Percentiles rank a stretch among this genome's conserved stretches.
Conservation (phyloP, 1,139 yeast genomes). For the Kodamaea arcana region DNA sequence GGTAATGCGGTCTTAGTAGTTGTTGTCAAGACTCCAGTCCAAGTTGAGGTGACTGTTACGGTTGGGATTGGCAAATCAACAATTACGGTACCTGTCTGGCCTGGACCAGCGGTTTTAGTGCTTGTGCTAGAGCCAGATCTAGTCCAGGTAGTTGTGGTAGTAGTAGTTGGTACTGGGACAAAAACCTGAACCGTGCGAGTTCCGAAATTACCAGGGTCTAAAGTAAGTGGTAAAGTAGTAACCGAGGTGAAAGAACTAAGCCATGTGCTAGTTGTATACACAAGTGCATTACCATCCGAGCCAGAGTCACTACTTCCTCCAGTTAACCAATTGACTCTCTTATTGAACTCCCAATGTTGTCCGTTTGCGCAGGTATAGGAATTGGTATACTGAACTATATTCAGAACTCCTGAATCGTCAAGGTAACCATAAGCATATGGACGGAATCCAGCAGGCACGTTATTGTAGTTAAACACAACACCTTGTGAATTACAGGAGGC, state of each 20-base stretch:
- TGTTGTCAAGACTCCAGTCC: conserved; percentile 9
- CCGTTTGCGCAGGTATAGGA: no score
- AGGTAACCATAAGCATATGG: no score
- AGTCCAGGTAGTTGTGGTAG: conserved; percentile 3
- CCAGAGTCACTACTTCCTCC: no score
- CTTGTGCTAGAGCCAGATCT: conserved; percentile 4
- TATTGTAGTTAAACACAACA: no score
- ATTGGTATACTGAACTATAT: no score
- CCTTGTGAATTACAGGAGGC: no score
- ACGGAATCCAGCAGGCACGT: no score
- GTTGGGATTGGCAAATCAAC: conserved; percentile 15
- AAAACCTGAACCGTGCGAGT: conserved; percentile 1
- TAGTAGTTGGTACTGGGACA: conserved; percentile 2
- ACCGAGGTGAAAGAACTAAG: conserved; percentile 3
- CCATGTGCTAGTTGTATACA: conserved; percentile 2
- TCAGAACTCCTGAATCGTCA: no score
- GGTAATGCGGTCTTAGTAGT: conserved; percentile 9
- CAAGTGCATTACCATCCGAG: conserved; percentile 3
- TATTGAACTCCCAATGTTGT: no score
- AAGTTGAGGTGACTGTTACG: conserved; percentile 11
- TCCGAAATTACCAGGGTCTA: conserved; percentile 6
- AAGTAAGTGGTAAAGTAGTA: conserved; percentile 1
- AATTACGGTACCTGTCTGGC: conserved; percentile 13
- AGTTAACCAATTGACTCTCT: no score
- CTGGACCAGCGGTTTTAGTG: conserved; percentile 7